Conservation (phyloP, 768 basidiomycete genomes). For the Boletus pseudopeckii region DNA sequence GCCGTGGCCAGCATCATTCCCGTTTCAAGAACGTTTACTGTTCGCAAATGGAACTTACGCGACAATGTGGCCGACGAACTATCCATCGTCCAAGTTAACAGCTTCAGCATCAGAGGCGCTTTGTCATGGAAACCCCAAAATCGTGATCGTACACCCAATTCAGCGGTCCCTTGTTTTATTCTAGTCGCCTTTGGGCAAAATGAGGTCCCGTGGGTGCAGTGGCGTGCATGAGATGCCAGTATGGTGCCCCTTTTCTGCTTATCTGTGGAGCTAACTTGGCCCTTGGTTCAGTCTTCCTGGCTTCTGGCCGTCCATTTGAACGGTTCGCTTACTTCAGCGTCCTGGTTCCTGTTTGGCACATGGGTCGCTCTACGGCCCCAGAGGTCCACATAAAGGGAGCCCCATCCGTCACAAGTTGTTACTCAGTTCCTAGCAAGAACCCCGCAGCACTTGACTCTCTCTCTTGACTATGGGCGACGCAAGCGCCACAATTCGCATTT, state of each 20-base stretch:
- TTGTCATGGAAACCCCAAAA: not conserved
- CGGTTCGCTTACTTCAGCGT: slow-evolving; percentile 16
- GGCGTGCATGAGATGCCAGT: not conserved
- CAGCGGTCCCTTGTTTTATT: not conserved
- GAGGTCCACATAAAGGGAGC: not conserved
- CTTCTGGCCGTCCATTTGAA: not conserved
- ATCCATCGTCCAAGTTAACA: not conserved
- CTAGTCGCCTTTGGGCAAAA: not conserved
- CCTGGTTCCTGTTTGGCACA: not conserved
- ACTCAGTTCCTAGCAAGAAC: not conserved
- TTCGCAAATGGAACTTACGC: not conserved
- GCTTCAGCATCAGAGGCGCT: not conserved
- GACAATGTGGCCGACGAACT: not conserved
- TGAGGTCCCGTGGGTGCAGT: not conserved
- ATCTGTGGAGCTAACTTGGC: not conserved
- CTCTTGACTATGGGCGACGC: slow-evolving; percentile 20
- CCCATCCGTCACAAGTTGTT: not conserved
- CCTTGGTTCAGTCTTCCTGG: not conserved
- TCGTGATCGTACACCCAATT: not conserved
- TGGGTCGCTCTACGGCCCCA: not conserved
- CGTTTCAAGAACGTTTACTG: not conserved
- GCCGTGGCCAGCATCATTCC: not conserved
- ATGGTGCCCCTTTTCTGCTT: not conserved
- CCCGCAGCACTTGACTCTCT: not conserved
- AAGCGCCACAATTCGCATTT: slow-evolving; percentile 14